Evolutionary conservation across 306 rosid species (phyloP), one percentile per base, ranked within the genome.

Genomic region (Cercis canadensis): DNA sequence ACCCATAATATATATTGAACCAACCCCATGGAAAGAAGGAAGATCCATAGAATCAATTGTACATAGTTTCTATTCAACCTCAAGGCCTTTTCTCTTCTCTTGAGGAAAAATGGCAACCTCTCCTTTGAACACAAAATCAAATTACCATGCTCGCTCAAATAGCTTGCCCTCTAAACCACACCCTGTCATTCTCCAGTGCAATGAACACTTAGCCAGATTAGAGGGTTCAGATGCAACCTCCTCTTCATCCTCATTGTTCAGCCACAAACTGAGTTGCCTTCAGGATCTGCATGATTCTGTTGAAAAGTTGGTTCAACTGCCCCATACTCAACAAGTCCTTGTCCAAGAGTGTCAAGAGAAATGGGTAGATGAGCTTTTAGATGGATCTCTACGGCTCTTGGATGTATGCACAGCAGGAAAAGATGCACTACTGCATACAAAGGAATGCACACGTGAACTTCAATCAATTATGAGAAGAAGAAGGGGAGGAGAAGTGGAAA

Each of bases 401-500:
- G 88, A 84, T 10, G 78, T 39, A 5, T 80, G 88, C 14, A 65
- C 78, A 7, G 82, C 65, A 0, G 83, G 78, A 10, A 84, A 80
- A 57, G 85, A 84, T 65, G 41, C 87, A 8, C 56, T 84, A 0
- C 51, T 80, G 34, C 85, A 84, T 62, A 84, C 80, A n/a, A 84
- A 84, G 73, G 87, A 73, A 74, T 84, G 87, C 0, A 74, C 73
- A 1, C 68, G 85, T 1, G 85, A 80, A 33, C 76, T 84, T 80
- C 85, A 84, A 50, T 84, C 87, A 4, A 80, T 70, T 43, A 69
- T 84, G 43, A 69, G 87, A 65, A 77, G 85, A 70, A 83, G 80
- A 77, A 77, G 85, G 11, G 83, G 83, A 1, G 82, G 81, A 18
- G 85, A 80, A 69, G 16, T 77, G 73, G 87, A 83, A 57, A 64